Conservation (phyloP, 2,329 filamentous ascomycete genomes). For the Geosmithia flava region DNA sequence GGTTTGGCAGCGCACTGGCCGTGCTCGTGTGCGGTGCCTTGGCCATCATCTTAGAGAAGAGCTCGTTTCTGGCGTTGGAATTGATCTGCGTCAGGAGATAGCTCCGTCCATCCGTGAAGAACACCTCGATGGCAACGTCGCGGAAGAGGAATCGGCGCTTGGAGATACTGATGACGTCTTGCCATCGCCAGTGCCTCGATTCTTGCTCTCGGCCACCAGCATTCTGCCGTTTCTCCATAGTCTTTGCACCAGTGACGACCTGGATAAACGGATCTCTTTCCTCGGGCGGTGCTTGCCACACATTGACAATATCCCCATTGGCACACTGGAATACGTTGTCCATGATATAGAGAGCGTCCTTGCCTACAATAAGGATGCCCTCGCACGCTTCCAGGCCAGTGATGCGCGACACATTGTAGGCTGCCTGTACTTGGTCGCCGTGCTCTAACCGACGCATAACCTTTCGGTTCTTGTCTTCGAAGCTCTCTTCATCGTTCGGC, state of each 20-base stretch:
- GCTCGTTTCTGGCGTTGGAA: conserved; percentile 59
- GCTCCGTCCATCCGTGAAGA: conserved; percentile 93
- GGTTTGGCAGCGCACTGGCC: conserved; percentile 55
- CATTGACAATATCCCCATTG: conserved; percentile 93
- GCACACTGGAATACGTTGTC: conserved; percentile 93
- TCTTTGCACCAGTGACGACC: conserved; percentile 64
- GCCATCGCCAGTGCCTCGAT: conserved; percentile 85
- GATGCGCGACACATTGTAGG: conserved; percentile 91
- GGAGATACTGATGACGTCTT: conserved; percentile 86
- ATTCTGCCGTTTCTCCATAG: conserved; percentile 47
- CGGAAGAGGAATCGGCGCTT: conserved; percentile 92
- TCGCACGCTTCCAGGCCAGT: conserved; percentile 89
- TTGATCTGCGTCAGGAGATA: conserved; percentile 83
- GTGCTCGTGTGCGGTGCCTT: conserved; percentile 74
- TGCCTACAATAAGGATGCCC: conserved; percentile 84
- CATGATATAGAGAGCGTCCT: conserved; percentile 84
- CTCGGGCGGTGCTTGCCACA: conserved; percentile 83
- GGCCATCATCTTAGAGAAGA: conserved; percentile 62
- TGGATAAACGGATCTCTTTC: conserved; percentile 93
- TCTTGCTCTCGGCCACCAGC: conserved; percentile 55
- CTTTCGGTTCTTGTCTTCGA: conserved; percentile 96
- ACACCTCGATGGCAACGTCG: conserved; percentile 92
- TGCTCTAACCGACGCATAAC: conserved; percentile 89
- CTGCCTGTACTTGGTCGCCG: conserved; percentile 82
- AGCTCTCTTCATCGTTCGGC: conserved; percentile 63